Percentiles rank a stretch among this genome's conserved stretches.
These are phyloP conservation scores for Rhizopogon vulgaris DNA, from an alignment of 768 basidiomycete genomes.

Conservation along the genomic window DNA sequence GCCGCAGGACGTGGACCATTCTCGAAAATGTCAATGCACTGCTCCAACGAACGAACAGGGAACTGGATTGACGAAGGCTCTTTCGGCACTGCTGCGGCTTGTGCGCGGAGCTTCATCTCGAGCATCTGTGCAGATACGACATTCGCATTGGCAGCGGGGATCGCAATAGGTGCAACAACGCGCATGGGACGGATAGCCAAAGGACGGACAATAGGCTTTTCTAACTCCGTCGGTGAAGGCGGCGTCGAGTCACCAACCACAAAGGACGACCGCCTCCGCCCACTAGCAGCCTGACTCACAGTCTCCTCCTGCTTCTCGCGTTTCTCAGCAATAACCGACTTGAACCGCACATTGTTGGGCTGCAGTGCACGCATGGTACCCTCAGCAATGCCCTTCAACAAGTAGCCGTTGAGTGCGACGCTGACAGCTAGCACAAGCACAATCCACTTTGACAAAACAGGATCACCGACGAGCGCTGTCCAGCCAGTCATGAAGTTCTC, in stretches of 20 bases:
- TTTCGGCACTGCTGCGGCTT: conserved; percentile 9
- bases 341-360: conserved; percentile 24
- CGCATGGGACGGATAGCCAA: background rate
- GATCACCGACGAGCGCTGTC: conserved; percentile 90
- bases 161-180: conserved; percentile 15
- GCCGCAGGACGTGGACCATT: conserved; percentile 60
- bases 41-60: conserved; percentile 54
- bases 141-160: conserved; percentile 11
- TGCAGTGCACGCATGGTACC: conserved; percentile 33
- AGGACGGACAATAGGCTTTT: conserved; percentile 13
- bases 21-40: conserved; percentile 77
- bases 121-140: conserved; percentile 24
- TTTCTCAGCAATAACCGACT: conserved; percentile 16
- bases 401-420: conserved; percentile 87
- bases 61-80: conserved; percentile 11
- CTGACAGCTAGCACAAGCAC: conserved; percentile 81
- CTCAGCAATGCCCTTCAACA: conserved; percentile 79
- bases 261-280: conserved; percentile 18
- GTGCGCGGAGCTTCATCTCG: conserved; percentile 28
- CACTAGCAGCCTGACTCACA: conserved; percentile 8
- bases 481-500: conserved; percentile 88
- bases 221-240: conserved; percentile 6
- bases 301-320: conserved; percentile 17
- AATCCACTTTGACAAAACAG: conserved; percentile 92
- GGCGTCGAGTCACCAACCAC: conserved; percentile 15